Evolutionary conservation across 1,284 basidiomycete species (phyloP).

Genomic region (Trichosporon coremiiforme): DNA sequence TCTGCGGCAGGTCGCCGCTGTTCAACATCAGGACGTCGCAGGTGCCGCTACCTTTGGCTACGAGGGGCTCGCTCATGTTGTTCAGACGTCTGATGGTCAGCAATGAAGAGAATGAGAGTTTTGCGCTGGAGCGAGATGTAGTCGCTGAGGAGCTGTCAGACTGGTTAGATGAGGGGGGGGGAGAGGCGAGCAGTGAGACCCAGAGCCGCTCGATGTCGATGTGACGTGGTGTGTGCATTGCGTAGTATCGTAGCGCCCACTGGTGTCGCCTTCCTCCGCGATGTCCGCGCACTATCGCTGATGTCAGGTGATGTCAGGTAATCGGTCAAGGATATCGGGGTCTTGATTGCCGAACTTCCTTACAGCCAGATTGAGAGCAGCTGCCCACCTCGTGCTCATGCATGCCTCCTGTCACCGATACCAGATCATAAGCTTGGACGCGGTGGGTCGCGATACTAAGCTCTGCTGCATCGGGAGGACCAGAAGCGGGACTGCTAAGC

Average conservation of each 20-base stretch:
- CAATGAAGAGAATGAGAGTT: neutral
- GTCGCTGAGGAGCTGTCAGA: neutral
- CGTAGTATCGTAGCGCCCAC: neutral
- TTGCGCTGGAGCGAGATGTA: too few species aligned
- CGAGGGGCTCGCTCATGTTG: neutral
- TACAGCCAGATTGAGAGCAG: too few species aligned
- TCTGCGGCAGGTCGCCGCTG: slow-evolving; percentile 16
- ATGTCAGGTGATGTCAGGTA: slow-evolving; percentile 12
- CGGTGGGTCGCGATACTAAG: too few species aligned
- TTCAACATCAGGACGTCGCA: slow-evolving; percentile 22
- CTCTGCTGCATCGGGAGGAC: too few species aligned
- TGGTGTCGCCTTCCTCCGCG: neutral
- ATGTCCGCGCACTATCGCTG: neutral
- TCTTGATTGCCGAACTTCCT: slow-evolving; percentile 17
- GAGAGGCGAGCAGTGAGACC: neutral
- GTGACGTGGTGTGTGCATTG: neutral
- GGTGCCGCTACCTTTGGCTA: slow-evolving; percentile 9
- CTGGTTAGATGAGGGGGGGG: too few species aligned
- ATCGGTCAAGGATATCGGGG: too few species aligned
- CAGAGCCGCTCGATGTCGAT: neutral
- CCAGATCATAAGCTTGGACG: too few species aligned
- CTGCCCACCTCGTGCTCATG: neutral
- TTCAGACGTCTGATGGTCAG: neutral
- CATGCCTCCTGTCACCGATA: too few species aligned
- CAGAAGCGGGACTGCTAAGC: too few species aligned